Evolutionary conservation across 2,329 filamentous ascomycete species (phyloP).

Genomic region (Talaromyces sp.): DNA sequence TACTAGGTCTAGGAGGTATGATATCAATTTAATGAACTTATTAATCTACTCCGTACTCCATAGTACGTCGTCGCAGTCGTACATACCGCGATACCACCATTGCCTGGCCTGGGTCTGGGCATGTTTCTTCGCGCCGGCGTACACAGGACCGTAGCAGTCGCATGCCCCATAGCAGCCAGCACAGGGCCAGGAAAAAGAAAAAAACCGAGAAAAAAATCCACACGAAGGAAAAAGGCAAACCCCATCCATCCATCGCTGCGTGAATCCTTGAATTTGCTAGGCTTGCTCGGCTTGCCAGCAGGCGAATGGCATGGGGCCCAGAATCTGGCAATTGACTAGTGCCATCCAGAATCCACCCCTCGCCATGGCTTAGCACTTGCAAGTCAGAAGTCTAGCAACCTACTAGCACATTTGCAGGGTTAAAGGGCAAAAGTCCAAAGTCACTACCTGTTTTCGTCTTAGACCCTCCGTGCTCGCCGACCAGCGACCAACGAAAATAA

Average conservation of each 20-base stretch:
- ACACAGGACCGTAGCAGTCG: neutral
- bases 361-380: neutral
- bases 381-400: neutral
- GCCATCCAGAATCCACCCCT: neutral
- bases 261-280: neutral
- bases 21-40: neutral
- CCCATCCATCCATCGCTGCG: neutral
- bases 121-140: neutral
- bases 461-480: neutral
- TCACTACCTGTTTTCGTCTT: conserved; percentile 5
- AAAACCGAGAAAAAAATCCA: neutral
- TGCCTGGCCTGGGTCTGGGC: neutral
- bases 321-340: conserved; percentile 1
- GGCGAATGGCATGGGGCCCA: neutral
- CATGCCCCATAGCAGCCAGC: neutral
- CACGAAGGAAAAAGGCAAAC: neutral
- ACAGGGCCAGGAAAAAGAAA: neutral
- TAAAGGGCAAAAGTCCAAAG: neutral
- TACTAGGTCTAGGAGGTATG: neutral
- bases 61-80: neutral
- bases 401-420: neutral
- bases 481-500: neutral
- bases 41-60: neutral
- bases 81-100: neutral
- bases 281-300: neutral